Percentiles rank a stretch among this genome's conserved stretches.
phyloP scores from a whole-genome alignment of 192 early-diverging fungal genomes.

The Gaertneriomyces sp. region DNA sequence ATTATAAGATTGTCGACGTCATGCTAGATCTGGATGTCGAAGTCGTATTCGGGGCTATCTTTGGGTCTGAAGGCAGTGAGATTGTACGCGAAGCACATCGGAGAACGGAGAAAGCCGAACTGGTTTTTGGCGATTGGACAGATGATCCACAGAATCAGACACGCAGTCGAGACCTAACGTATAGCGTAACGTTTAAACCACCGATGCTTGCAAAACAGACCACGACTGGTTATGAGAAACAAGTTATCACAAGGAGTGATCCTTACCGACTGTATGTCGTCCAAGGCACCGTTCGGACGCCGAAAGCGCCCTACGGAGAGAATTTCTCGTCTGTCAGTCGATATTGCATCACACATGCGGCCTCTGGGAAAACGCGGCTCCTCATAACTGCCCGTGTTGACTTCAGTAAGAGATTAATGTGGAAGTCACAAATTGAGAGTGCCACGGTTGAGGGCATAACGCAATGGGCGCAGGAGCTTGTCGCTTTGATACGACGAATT shows the following conservation, averaged over 20 bases:
- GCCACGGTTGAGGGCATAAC: constrained; percentile 20
- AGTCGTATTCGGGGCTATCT: constrained; percentile 23
- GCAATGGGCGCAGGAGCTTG: constrained; percentile 7
- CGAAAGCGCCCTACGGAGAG: constrained; percentile 36
- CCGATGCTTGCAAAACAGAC: constrained; percentile 24
- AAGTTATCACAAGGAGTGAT: constrained; percentile 6
- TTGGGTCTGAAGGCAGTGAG: constrained; percentile 14
- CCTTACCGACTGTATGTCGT: constrained; percentile 18
- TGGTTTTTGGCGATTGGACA: constrained; percentile 22
- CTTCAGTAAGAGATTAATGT: constrained; percentile 36
- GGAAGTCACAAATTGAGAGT: constrained; percentile 27
- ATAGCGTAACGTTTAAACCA: constrained; percentile 19
- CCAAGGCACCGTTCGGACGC: constrained; percentile 18
- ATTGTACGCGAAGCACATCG: constrained; percentile 19
- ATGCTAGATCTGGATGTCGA: constrained; percentile 25
- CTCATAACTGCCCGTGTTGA: constrained; percentile 25
- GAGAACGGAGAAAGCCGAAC: constrained; percentile 18
- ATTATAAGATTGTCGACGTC: constrained; percentile 5
- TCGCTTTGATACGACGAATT: background rate
- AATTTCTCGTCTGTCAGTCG: constrained; percentile 22
- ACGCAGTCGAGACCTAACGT: constrained; percentile 11
- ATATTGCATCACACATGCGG: constrained; percentile 33
- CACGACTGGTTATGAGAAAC: constrained; percentile 4
- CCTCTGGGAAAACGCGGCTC: constrained; percentile 26
- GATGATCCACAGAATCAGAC: constrained; percentile 4